Evolutionary conservation across 371 early-diverging fungal species (phyloP).

Genomic region (Phascolomyces articulosus): DNA sequence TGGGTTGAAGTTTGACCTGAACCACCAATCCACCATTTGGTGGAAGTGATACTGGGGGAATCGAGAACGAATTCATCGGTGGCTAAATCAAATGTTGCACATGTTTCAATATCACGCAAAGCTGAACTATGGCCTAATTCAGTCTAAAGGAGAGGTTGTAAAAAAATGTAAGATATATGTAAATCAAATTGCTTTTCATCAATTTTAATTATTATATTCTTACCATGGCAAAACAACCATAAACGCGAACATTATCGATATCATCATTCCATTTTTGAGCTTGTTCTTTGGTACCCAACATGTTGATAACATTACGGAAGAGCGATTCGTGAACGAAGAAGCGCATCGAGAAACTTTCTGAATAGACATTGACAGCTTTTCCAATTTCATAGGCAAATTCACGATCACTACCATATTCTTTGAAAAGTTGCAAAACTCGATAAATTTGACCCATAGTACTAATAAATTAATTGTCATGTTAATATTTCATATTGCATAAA

Average conservation of each 20-base stretch:
- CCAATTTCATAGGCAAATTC: constrained; percentile 19
- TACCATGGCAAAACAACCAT: constrained; percentile 81
- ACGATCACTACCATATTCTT: constrained; percentile 10
- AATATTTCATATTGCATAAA: no score
- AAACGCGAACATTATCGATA: constrained; percentile 55
- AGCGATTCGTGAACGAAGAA: constrained; percentile 66
- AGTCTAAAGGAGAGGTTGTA: constrained; percentile 44
- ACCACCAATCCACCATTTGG: constrained; percentile 96
- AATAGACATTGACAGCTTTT: constrained; percentile 43
- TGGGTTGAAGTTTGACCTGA: constrained; percentile 82
- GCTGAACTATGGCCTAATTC: constrained; percentile 79
- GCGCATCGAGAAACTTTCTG: constrained; percentile 66
- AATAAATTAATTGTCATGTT: no score
- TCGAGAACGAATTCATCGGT: constrained; percentile 84
- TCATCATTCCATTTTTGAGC: constrained; percentile 55
- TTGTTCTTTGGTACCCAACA: constrained; percentile 67
- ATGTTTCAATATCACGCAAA: constrained; percentile 87
- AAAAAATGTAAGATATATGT: neutral
- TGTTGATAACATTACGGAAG: constrained; percentile 57
- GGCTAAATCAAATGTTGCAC: constrained; percentile 77
- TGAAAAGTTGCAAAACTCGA: constrained; percentile 37
- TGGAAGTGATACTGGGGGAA: constrained; percentile 81
- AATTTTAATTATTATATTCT: neutral
- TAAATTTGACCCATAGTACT: constrained; percentile 65
- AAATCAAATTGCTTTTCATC: no score